A percentile compares a stretch with the other conserved stretches of the same genome.
These are phyloP conservation scores for Glycine tomentella DNA, from an alignment of 306 rosid genomes.

Conservation along the genomic window DNA sequence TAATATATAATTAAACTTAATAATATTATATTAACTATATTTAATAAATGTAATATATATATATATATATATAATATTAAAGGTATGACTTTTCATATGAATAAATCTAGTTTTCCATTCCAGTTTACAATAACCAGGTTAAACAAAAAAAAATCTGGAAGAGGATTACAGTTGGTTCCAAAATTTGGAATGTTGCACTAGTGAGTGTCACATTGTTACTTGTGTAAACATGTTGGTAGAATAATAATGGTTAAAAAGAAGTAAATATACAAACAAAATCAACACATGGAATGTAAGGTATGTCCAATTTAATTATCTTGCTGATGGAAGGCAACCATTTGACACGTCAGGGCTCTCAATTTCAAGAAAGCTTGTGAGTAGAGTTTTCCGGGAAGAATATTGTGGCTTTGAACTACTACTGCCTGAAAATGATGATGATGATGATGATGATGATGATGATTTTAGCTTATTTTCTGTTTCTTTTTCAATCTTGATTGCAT, in stretches of 20 bases:
- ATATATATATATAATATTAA: too few species aligned
- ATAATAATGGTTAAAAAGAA: neutral
- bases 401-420: constrained; percentile 56
- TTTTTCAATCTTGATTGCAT: constrained; percentile 73
- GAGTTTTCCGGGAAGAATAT: constrained; percentile 68
- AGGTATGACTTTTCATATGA: too few species aligned
- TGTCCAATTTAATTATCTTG: constrained; percentile 57
- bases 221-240: constrained; percentile 8
- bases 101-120: neutral
- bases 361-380: constrained; percentile 87
- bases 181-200: constrained; percentile 11
- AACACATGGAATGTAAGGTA: neutral
- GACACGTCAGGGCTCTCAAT: constrained; percentile 80
- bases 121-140: neutral
- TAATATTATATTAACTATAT: too few species aligned
- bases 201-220: neutral
- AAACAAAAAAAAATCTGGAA: neutral
- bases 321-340: constrained; percentile 70
- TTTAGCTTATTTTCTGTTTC: constrained; percentile 58
- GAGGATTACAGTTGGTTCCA: constrained; percentile 11
- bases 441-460: too few species aligned
- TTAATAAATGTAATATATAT: too few species aligned
- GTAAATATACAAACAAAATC: neutral
- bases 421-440: constrained; percentile 53
- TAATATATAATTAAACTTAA: too few species aligned